These are phyloP conservation scores for Phytophthora podocarpi DNA, from an alignment of 352 stramenopile genomes.

Conservation along the genomic window DNA sequence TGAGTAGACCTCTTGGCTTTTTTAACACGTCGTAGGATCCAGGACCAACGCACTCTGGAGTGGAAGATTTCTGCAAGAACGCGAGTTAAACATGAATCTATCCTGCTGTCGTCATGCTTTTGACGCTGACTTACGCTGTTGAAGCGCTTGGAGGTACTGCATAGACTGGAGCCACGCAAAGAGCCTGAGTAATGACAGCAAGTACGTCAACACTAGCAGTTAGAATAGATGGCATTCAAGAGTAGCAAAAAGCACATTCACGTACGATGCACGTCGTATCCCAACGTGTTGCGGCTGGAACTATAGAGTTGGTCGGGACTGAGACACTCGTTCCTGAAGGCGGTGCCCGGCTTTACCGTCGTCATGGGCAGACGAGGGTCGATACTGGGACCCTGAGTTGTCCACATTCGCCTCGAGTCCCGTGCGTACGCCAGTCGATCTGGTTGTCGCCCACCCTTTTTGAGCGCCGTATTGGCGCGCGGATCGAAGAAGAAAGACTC, in stretches of 20 bases:
- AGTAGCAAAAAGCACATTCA: background rate
- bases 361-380: constrained; percentile 59
- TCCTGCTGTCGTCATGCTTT: background rate
- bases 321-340: constrained; percentile 65
- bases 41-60: constrained; percentile 53
- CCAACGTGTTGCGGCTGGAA: constrained; percentile 55
- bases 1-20: constrained; percentile 26
- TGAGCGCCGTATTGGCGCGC: constrained; percentile 51
- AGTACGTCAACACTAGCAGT: background rate
- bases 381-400: constrained; percentile 46
- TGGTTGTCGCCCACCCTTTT: constrained; percentile 39
- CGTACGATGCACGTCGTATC: constrained; percentile 73
- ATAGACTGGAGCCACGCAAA: constrained; percentile 69
- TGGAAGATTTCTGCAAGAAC: constrained; percentile 44
- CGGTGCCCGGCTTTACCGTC: constrained; percentile 55
- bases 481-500: constrained; percentile 70
- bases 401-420: constrained; percentile 63
- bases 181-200: constrained; percentile 39
- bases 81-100: background rate
- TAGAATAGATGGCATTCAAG: background rate
- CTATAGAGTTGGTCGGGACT: constrained; percentile 76
- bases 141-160: constrained; percentile 70
- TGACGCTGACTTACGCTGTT: constrained; percentile 1
- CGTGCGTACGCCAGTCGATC: constrained; percentile 38
- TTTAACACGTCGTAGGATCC: constrained; percentile 60